Evolutionary conservation across 2,329 filamentous ascomycete species (phyloP).

Genomic region (Aspergillus sp.): DNA sequence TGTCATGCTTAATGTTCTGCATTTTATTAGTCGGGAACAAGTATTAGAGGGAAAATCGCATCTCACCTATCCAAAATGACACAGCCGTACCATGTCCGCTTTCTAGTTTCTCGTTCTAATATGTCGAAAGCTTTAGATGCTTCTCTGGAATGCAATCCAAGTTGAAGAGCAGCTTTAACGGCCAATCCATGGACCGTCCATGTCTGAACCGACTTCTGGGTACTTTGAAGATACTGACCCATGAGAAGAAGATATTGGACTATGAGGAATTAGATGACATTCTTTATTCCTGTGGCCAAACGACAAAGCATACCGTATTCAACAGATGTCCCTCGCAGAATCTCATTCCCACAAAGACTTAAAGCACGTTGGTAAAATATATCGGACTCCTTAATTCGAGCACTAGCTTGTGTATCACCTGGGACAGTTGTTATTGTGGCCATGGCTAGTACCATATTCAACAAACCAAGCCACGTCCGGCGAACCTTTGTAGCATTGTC

Average conservation of each 20-base stretch:
- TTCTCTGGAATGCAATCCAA: slow-evolving; percentile 49
- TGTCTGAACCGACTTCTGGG: slow-evolving; percentile 49
- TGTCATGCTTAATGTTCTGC: slow-evolving; percentile 47
- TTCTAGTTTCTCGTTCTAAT: slow-evolving; percentile 46
- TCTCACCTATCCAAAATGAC: slow-evolving; percentile 43
- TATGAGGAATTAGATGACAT: slow-evolving; percentile 3
- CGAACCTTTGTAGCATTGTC: slow-evolving; percentile 18
- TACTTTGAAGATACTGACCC: slow-evolving; percentile 51
- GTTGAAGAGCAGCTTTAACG: slow-evolving; percentile 46
- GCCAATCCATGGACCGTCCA: slow-evolving; percentile 53
- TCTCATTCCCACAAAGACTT: slow-evolving; percentile 15
- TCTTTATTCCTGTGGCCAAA: no score
- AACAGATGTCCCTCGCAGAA: slow-evolving; percentile 14
- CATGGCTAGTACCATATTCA: slow-evolving; percentile 28
- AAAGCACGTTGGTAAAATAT: slow-evolving; percentile 17
- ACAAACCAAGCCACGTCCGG: slow-evolving; percentile 25
- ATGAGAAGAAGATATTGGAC: slow-evolving; percentile 49
- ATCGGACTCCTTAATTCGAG: slow-evolving; percentile 10
- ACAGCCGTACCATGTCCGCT: slow-evolving; percentile 48
- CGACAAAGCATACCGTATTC: slow-evolving; percentile 5
- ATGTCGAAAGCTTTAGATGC: background rate
- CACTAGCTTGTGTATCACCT: slow-evolving; percentile 4
- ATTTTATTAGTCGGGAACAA: background rate
- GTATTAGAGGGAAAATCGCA: background rate
- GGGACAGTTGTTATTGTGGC: slow-evolving; percentile 12